Base-by-base conservation (phyloP, 2,329 filamentous ascomycete genomes). In the Ceratocystis cacaofunesta region DNA sequence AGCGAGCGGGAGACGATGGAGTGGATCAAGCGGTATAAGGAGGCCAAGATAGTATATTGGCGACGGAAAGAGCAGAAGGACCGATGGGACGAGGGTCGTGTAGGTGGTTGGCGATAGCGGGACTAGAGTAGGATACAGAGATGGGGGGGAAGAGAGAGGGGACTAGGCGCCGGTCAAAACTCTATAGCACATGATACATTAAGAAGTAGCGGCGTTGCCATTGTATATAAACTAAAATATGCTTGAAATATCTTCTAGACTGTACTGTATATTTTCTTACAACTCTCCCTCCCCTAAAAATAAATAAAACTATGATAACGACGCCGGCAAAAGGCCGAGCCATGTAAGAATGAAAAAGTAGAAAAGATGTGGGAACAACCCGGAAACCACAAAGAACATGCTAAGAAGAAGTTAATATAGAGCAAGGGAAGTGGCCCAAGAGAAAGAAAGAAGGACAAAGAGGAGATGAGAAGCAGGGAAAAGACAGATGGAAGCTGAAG, bases 71-170 rank as follows among this genome's bases (percentile, higher is more conserved):
- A 97, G 78, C 83, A 90, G 69, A 95, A 92, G 75, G 88, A 91
- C 71, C 82, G 94, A 70, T 97, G 94, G 94, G 94, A 97, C 73
- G 92, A 97, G 76, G 91, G 92, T 28, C 81, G 92, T 70, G 92
- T 97, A 43, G 92, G 92, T 10, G 94, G 94, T 0, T 97, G 94
- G 94, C 83, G 92, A 72, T 92, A 41, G 8, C 36, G 36, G 36
- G 12, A 41, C 36, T 15, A 41, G 36, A 3, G 12, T 41, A 12
- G 36, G 36, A 12, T 3, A 41, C 30, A 15, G 10, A 28, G 78
- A 84, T 44, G 36, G n/a, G 41, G 41, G 12, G 22, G 15, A 22
- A 28, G 15, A n/a, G 52, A 57, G 5, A 10, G 22, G 5, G 10
- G 22, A 30, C 12, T n/a, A 22, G 52, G 12, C 48, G 48, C 6